phyloP scores from a whole-genome alignment of 768 basidiomycete species.

The Gyrodon lividus region DNA sequence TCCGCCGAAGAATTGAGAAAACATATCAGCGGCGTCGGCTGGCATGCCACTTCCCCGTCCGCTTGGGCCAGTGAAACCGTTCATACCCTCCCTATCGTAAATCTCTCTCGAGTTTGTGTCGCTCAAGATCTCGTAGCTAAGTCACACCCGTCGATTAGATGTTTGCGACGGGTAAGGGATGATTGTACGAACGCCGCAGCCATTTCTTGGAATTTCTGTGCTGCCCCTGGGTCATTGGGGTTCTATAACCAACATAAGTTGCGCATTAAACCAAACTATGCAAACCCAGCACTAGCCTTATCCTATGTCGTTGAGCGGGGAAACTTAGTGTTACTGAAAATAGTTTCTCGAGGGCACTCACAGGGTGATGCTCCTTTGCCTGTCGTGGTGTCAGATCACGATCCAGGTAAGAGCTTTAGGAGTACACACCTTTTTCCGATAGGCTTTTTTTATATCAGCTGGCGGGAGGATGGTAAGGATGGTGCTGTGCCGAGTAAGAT shows the following conservation, averaged over 20 bases:
- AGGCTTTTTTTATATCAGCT: conserved; percentile 93
- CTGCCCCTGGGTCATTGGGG: conserved; percentile 82
- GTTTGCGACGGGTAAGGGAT: conserved; percentile 3
- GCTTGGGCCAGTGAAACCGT: conserved; percentile 53
- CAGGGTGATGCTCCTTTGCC: conserved; percentile 89
- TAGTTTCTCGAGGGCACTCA: conserved; percentile 35
- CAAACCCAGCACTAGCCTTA: conserved; percentile 46
- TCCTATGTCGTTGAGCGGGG: conserved; percentile 48
- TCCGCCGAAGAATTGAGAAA: conserved; percentile 69
- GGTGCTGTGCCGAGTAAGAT: not conserved
- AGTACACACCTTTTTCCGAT: conserved; percentile 77
- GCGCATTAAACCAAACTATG: not conserved
- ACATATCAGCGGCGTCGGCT: conserved; percentile 60
- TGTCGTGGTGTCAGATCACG: conserved; percentile 33
- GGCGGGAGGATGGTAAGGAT: conserved; percentile 12
- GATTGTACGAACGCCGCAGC: conserved; percentile 69
- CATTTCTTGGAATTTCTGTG: conserved; percentile 84
- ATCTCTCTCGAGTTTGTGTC: conserved; percentile 64
- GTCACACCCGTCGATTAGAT: conserved; percentile 9
- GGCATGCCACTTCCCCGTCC: conserved; percentile 46
- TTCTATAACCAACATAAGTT: conserved; percentile 48
- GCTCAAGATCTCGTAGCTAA: conserved; percentile 80
- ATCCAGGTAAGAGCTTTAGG: not conserved
- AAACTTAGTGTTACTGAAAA: conserved; percentile 1
- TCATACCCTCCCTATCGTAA: conserved; percentile 77